Evolutionary conservation across 495 filamentous ascomycete species (phyloP).

Genomic region (Penicillium samsonianum): DNA sequence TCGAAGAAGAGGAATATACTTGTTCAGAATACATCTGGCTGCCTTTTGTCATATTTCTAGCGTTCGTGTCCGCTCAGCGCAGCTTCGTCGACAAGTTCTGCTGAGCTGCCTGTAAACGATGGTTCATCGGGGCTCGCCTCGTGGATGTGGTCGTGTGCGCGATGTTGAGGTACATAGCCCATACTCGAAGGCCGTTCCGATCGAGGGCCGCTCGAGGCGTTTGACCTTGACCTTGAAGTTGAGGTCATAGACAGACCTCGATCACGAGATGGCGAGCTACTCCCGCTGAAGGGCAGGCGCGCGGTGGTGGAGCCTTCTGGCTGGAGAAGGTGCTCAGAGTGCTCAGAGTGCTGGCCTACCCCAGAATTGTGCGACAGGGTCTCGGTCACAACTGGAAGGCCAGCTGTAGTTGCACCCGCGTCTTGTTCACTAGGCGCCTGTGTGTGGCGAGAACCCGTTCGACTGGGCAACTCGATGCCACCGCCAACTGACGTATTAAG

Average conservation of each 20-base stretch:
- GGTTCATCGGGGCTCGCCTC: slow-evolving; percentile 59
- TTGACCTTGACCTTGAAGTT: slow-evolving; percentile 47
- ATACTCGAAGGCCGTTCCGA: slow-evolving; percentile 64
- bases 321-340: slow-evolving; percentile 28
- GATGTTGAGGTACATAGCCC: slow-evolving; percentile 74
- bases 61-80: slow-evolving; percentile 15
- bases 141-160: slow-evolving; percentile 58
- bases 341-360: slow-evolving; percentile 4
- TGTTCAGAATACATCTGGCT: slow-evolving; percentile 2
- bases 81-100: slow-evolving; percentile 48
- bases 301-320: slow-evolving; percentile 40
- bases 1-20: slow-evolving; percentile 2
- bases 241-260: slow-evolving; percentile 46
- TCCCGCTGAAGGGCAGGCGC: slow-evolving; percentile 60
- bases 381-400: slow-evolving; percentile 30
- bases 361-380: slow-evolving; percentile 15
- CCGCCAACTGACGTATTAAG: slow-evolving; percentile 56
- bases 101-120: slow-evolving; percentile 48
- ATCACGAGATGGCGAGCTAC: slow-evolving; percentile 53
- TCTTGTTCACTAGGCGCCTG: slow-evolving; percentile 36
- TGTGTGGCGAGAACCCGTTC: slow-evolving; percentile 59
- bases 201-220: slow-evolving; percentile 43
- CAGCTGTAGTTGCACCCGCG: slow-evolving; percentile 10
- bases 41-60: neutral
- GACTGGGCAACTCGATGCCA: slow-evolving; percentile 64